Evolutionary conservation across 2,329 filamentous ascomycete genomes (phyloP).

Genomic region (Coleophoma eucalyptorum): DNA sequence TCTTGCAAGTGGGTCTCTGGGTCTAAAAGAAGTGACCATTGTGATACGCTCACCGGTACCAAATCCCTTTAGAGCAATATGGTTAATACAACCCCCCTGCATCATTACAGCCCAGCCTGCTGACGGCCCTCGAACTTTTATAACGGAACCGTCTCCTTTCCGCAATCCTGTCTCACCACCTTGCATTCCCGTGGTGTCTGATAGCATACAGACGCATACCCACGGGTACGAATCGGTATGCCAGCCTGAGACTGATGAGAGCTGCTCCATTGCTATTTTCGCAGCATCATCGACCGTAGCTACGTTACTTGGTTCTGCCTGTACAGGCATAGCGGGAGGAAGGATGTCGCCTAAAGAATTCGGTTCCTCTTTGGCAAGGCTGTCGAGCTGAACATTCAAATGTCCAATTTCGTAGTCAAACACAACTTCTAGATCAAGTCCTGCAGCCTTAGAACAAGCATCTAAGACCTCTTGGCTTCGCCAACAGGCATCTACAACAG

Average conservation of each 20-base stretch:
- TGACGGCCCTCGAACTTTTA: slow-evolving; percentile 31
- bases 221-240: slow-evolving; percentile 40
- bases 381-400: slow-evolving; percentile 40
- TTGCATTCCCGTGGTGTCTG: slow-evolving; percentile 34
- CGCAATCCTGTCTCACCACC: slow-evolving; percentile 53
- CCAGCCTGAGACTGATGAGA: slow-evolving; percentile 26
- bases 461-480: slow-evolving; percentile 36
- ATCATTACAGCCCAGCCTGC: slow-evolving; percentile 33
- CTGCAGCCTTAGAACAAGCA: slow-evolving; percentile 33
- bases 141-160: slow-evolving; percentile 38
- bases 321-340: neutral
- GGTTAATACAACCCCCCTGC: slow-evolving; percentile 34
- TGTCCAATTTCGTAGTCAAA: slow-evolving; percentile 51
- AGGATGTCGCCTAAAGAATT: slow-evolving; percentile 1
- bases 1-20: slow-evolving; percentile 25
- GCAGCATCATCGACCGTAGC: neutral
- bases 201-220: slow-evolving; percentile 41
- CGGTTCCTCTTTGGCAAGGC: slow-evolving; percentile 13
- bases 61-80: slow-evolving; percentile 29
- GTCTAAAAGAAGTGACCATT: slow-evolving; percentile 34
- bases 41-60: slow-evolving; percentile 33
- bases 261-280: neutral
- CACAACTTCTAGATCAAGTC: slow-evolving; percentile 46
- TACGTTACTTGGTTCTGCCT: neutral
- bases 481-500: slow-evolving; percentile 58